Evolutionary conservation across 495 filamentous ascomycete species (phyloP).

Genomic region (Podospora pseudocomata): DNA sequence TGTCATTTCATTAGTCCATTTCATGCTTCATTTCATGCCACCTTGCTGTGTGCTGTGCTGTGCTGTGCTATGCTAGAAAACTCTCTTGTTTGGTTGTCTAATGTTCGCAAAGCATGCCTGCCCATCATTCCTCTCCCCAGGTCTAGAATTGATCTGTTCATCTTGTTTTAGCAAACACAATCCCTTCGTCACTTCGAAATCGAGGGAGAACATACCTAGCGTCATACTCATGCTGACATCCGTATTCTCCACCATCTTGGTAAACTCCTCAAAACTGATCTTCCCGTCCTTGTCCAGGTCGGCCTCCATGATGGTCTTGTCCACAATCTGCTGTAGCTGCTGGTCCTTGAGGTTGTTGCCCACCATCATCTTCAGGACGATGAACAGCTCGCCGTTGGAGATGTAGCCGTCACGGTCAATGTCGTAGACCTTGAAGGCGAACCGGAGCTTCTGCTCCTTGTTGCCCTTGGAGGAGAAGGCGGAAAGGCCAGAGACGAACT

Average conservation of each 20-base stretch:
- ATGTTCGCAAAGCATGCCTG: neutral
- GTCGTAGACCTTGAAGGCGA: conserved; percentile 99
- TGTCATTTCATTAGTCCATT: neutral
- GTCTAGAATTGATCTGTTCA: neutral
- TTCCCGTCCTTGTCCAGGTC: conserved; percentile 94
- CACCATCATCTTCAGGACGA: conserved; percentile 99
- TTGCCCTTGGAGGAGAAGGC: conserved; percentile 97
- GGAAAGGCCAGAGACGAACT: conserved; percentile 93
- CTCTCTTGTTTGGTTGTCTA: neutral
- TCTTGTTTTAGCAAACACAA: neutral
- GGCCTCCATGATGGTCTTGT: conserved; percentile 99
- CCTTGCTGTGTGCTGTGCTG: neutral
- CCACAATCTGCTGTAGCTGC: conserved; percentile 96
- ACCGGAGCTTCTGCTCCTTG: conserved; percentile 96
- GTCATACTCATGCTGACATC: conserved; percentile 99
- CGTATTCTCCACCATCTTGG: conserved; percentile 96
- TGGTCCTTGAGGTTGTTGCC: conserved; percentile 99
- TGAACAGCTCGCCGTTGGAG: conserved; percentile 97
- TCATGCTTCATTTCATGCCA: neutral
- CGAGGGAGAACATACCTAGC: conserved; percentile 60
- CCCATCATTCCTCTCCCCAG: neutral
- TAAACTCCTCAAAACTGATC: conserved; percentile 99
- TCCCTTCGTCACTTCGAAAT: neutral
- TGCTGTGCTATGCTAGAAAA: neutral
- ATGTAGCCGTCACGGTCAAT: conserved; percentile 99